A percentile compares a stretch with the other conserved stretches of the same genome.
These are phyloP conservation scores for Trametes sp. DNA, from an alignment of 1,284 basidiomycete genomes.

Conservation along the genomic window DNA sequence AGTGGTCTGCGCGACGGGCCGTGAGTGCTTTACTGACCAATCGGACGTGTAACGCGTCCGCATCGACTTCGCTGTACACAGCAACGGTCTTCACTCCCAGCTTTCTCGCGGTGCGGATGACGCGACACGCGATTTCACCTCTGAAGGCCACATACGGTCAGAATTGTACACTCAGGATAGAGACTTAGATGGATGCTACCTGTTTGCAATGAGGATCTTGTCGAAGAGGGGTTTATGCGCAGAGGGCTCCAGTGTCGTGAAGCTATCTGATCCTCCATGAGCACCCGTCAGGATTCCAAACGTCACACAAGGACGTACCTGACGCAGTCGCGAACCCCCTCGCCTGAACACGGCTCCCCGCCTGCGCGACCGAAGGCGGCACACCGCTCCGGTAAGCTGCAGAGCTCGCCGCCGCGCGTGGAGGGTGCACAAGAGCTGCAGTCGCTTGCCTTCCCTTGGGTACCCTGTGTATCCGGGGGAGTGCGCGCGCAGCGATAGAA, in stretches of 20 bases:
- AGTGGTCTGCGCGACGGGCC: not conserved
- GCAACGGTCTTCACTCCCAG: conserved; percentile 91
- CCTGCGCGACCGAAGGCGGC: not conserved
- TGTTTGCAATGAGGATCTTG: conserved; percentile 88
- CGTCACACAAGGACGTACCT: conserved; percentile 13
- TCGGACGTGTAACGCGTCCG: conserved; percentile 79
- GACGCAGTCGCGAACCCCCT: conserved; percentile 31
- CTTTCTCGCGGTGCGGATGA: conserved; percentile 89
- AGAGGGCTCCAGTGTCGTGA: conserved; percentile 13
- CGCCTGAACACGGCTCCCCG: not conserved
- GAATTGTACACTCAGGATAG: not conserved
- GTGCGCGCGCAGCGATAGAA: conserved; percentile 22
- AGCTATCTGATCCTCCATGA: no score
- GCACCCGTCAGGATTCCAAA: no score
- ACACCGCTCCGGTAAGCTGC: not conserved
- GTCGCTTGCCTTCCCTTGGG: not conserved
- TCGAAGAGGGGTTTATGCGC: conserved; percentile 66
- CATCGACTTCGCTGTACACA: conserved; percentile 89
- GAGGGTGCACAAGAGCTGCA: not conserved
- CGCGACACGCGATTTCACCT: conserved; percentile 94
- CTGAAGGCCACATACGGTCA: conserved; percentile 46
- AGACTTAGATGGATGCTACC: conserved; percentile 49
- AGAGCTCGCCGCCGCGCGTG: not conserved
- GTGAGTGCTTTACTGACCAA: conserved; percentile 51
- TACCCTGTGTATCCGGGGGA: conserved; percentile 18